These are phyloP conservation scores for Lasiosphaeria miniovina DNA, from an alignment of 495 filamentous ascomycete species.

Conservation along the genomic window DNA sequence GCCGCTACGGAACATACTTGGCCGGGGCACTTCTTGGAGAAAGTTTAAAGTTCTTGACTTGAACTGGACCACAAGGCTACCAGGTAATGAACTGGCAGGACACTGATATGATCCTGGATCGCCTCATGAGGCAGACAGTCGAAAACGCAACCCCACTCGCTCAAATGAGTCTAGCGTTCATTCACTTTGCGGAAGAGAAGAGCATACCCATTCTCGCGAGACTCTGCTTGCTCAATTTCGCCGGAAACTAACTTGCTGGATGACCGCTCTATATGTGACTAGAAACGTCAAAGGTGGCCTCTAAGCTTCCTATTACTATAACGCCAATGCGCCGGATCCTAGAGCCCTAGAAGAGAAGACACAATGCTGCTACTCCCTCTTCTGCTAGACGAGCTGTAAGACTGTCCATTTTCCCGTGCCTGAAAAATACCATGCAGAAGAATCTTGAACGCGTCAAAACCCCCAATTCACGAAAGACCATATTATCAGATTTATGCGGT, in stretches of 20 bases:
- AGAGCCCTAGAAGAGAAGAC: slow-evolving; percentile 6
- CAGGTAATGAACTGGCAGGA: no score
- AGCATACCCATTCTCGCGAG: no score
- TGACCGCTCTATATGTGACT: slow-evolving; percentile 1
- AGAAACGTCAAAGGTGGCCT: slow-evolving; percentile 5
- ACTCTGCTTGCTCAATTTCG: neutral
- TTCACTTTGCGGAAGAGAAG: neutral
- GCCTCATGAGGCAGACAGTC: no score
- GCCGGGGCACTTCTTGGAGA: no score
- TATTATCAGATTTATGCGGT: slow-evolving; percentile 32
- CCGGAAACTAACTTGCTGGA: neutral
- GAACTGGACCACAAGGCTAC: no score
- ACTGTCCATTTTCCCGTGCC: neutral
- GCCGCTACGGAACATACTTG: no score
- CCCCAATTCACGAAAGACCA: slow-evolving; percentile 10
- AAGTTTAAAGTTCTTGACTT: no score
- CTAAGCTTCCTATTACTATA: neutral
- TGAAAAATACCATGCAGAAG: neutral
- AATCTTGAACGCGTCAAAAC: neutral
- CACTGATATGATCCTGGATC: no score
- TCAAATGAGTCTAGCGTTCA: neutral
- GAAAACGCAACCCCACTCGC: no score
- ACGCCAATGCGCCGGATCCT: slow-evolving; percentile 14
- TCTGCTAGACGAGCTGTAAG: neutral
- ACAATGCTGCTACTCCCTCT: slow-evolving; percentile 2